Percentiles rank a stretch among this genome's conserved stretches.
Evolutionary conservation across 1,284 basidiomycete genomes (phyloP).

Genomic region (Naganishia albida): DNA sequence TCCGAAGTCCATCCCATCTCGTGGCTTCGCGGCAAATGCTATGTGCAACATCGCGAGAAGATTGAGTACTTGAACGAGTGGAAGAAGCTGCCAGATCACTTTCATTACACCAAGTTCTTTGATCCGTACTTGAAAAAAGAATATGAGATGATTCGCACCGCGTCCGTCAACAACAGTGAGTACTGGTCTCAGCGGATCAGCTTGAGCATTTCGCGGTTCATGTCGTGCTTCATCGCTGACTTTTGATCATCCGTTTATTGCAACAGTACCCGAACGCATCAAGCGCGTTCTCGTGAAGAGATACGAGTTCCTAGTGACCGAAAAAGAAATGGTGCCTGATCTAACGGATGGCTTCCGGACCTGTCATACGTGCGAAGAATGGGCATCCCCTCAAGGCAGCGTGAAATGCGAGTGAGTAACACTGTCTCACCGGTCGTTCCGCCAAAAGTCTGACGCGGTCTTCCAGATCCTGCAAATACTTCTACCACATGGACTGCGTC

Average conservation of each 20-base stretch:
- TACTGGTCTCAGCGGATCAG: slow-evolving; percentile 35
- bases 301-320: slow-evolving; percentile 93
- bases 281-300: slow-evolving; percentile 72
- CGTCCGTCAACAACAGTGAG: slow-evolving; percentile 84
- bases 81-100: slow-evolving; percentile 91
- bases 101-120: slow-evolving; percentile 90
- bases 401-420: slow-evolving; percentile 76
- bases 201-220: not conserved
- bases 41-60: slow-evolving; percentile 89
- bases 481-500: slow-evolving; percentile 94
- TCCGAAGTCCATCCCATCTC: slow-evolving; percentile 90
- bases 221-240: not conserved
- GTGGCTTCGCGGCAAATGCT: slow-evolving; percentile 86
- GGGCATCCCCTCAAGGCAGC: slow-evolving; percentile 76
- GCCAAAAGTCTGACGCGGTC: not conserved
- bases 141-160: slow-evolving; percentile 89
- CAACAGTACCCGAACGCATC: slow-evolving; percentile 75
- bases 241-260: not conserved
- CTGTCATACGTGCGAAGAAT: slow-evolving; percentile 81
- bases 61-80: slow-evolving; percentile 90
- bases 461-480: slow-evolving; percentile 77
- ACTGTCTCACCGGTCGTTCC: not conserved
- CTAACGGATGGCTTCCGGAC: slow-evolving; percentile 81
- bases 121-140: slow-evolving; percentile 98
- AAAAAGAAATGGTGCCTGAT: slow-evolving; percentile 87